Evolutionary conservation across 2,329 filamentous ascomycete species (phyloP), one percentile per base, ranked within the genome.

Genomic region (Nothopassalora personata): DNA sequence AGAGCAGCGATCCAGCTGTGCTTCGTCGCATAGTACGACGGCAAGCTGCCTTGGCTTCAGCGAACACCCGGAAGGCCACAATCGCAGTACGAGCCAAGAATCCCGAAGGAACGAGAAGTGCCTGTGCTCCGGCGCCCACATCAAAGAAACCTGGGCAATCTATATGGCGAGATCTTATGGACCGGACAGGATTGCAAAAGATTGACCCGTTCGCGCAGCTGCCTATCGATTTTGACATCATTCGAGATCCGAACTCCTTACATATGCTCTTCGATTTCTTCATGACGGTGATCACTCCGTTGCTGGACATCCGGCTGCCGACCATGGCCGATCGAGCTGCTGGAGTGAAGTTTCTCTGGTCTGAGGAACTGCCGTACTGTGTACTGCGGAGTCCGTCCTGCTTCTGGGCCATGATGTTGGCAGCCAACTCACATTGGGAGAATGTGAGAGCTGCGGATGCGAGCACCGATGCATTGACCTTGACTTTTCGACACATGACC

Each of bases 1-100:
- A 63, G 31, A 63, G 59, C 57, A 60, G 59, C 50, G 61, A 63
- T 51, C 61, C 59, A n/a, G 59, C 53, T n/a, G 54, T 59, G 8
- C 55, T 63, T 27, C 58, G 59, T 4, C 59, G 59, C 33, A 63
- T 63, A 13, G 61, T 63, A n/a, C 49, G 61, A 47, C 56, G 61
- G 23, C 59, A 63, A 43, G 61, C 61, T 11, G 61, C 61, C 55
- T 53, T 63, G 10, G 61, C 61, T 36, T 63, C 59, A 7, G 61
- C 57, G 9, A 56, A 48, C 13, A 50, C 54, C n/a, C 59, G 61
- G 5, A 63, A 61, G 52, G 59, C 56, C 36, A 63, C 61, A 47
- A 59, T 63, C 39, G 61, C 61, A 31, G 49, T 27, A 34, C 8
- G 49, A 34, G 5, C 27, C 10, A 19, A 34, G 5, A 19, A 19